Evolutionary conservation across 2,329 filamentous ascomycete species (phyloP).

Genomic region (Colletotrichum nymphaeae): DNA sequence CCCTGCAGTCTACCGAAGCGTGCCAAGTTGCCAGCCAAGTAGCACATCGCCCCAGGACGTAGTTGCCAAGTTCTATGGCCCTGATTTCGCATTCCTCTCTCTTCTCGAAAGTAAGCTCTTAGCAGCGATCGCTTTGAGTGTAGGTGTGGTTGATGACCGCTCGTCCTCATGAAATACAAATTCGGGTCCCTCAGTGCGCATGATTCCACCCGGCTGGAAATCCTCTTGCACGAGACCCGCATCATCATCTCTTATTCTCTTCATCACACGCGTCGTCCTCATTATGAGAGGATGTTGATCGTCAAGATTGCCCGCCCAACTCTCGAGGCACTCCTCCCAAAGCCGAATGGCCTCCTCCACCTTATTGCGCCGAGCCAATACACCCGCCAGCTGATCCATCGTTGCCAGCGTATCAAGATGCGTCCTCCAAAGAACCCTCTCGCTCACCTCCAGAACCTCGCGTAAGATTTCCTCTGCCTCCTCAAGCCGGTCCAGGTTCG

Average conservation of each 20-base stretch:
- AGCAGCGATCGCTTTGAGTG: too few relatives aligned
- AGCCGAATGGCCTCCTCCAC: neutral
- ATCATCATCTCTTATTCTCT: neutral
- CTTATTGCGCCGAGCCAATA: neutral
- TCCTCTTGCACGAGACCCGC: neutral
- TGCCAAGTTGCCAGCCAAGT: too few relatives aligned
- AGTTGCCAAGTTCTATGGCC: too few relatives aligned
- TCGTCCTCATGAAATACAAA: too few relatives aligned
- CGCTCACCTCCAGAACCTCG: conserved; percentile 39
- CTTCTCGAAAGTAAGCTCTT: too few relatives aligned
- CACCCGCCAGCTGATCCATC: conserved; percentile 9
- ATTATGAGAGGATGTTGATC: neutral
- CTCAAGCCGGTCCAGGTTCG: conserved; percentile 46
- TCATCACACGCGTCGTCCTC: neutral
- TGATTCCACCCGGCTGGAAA: neutral
- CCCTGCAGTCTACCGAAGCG: too few relatives aligned
- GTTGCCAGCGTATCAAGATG: conserved; percentile 11
- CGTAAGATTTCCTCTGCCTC: conserved; percentile 46
- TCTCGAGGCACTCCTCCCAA: neutral
- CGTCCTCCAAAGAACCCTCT: neutral
- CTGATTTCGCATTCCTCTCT: too few relatives aligned
- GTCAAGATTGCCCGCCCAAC: neutral
- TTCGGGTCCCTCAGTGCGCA: neutral
- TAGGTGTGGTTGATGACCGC: too few relatives aligned
- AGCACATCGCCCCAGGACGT: too few relatives aligned